phyloP scores from a whole-genome alignment of 352 stramenopile species.

The Pythium brachiatum region DNA sequence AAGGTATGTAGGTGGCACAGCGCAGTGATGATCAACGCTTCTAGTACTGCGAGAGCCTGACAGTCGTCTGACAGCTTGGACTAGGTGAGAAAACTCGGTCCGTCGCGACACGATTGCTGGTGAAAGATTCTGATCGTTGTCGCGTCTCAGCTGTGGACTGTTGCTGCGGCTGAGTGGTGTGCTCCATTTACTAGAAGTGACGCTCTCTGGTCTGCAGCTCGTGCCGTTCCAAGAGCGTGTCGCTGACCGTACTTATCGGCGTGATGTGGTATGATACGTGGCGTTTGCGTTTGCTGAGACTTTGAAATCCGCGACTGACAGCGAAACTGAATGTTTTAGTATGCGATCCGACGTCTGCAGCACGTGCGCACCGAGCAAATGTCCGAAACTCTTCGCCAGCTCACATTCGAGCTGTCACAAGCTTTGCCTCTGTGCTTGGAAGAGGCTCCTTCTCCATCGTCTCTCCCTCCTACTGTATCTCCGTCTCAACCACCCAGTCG shows the following conservation, averaged over 20 bases:
- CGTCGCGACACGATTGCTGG: not conserved
- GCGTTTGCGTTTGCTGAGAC: too few species aligned
- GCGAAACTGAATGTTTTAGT: constrained; percentile 20
- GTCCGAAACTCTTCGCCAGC: constrained; percentile 26
- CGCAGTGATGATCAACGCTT: not conserved
- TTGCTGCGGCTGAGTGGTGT: constrained; percentile 24
- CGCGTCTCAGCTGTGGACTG: constrained; percentile 24
- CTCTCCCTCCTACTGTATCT: not conserved
- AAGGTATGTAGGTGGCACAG: constrained; percentile 25
- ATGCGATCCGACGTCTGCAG: constrained; percentile 45
- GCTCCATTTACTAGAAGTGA: constrained; percentile 28
- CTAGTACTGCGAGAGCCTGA: too few species aligned
- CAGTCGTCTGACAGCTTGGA: constrained; percentile 17
- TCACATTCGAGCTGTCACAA: constrained; percentile 39
- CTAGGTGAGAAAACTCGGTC: constrained; percentile 10
- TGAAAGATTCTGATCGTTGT: not conserved
- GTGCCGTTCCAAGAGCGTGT: constrained; percentile 22
- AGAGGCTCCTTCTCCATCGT: not conserved
- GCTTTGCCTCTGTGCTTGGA: constrained; percentile 35
- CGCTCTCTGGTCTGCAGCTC: constrained; percentile 17
- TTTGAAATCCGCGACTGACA: too few species aligned
- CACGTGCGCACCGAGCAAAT: constrained; percentile 25
- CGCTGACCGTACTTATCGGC: not conserved
- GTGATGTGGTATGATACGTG: constrained; percentile 21
- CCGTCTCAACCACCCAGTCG: not conserved